Percentiles rank a stretch among this genome's conserved stretches.
Evolutionary conservation across 768 basidiomycete species (phyloP).

Genomic region (Naganishia onofrii): DNA sequence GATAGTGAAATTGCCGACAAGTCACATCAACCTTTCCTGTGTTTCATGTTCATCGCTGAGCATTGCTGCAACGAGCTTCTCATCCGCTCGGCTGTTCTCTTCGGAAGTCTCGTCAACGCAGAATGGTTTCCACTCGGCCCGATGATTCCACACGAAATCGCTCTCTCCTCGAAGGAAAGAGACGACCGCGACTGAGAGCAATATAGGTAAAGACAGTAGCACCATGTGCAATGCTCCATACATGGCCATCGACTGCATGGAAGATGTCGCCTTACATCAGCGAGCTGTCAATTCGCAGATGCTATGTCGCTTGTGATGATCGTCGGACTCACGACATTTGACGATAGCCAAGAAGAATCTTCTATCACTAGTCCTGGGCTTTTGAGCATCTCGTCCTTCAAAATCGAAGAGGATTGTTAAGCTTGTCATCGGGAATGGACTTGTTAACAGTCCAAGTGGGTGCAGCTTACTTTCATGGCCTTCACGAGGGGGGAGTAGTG

Average conservation of each 20-base stretch:
- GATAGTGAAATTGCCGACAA: neutral
- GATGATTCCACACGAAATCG: constrained; percentile 4
- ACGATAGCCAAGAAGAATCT: neutral
- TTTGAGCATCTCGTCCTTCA: neutral
- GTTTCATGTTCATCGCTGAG: neutral
- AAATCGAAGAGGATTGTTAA: neutral
- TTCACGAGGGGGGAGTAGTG: neutral
- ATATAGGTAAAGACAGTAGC: constrained; percentile 1
- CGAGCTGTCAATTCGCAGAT: too few relatives aligned
- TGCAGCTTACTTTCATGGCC: neutral
- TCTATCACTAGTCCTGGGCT: neutral
- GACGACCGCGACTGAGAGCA: constrained; percentile 2
- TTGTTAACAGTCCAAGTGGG: neutral
- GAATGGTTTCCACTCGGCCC: constrained; percentile 1
- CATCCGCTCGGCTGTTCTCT: neutral
- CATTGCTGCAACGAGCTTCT: constrained; percentile 1
- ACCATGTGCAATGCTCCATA: neutral
- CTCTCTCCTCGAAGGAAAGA: constrained; percentile 4
- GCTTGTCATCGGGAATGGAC: neutral
- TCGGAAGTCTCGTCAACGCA: neutral
- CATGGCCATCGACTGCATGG: neutral
- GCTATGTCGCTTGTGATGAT: neutral
- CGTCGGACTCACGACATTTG: neutral
- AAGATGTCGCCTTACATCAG: too few relatives aligned
- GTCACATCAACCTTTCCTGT: neutral